Percentiles rank a stretch among this genome's conserved stretches.
Evolutionary conservation across 352 stramenopile genomes (phyloP).

Genomic region (Saprolegnia diclina): DNA sequence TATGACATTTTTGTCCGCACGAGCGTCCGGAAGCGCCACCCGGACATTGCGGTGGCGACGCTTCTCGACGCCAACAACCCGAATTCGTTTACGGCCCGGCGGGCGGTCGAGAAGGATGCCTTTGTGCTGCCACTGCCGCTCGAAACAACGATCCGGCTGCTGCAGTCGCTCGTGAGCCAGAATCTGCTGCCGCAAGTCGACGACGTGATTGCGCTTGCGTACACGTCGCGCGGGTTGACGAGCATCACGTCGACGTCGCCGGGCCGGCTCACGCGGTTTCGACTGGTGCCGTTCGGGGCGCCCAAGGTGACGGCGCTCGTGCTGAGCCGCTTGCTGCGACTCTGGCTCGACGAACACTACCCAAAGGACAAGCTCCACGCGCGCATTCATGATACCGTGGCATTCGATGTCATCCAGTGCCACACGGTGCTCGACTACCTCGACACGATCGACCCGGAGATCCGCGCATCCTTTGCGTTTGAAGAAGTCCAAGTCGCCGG

Average conservation of each 20-base stretch:
- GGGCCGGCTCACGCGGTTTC: neutral
- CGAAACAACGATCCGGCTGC: slow-evolving; percentile 47
- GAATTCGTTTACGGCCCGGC: slow-evolving; percentile 29
- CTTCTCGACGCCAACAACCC: slow-evolving; percentile 52
- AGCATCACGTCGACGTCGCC: slow-evolving; percentile 23
- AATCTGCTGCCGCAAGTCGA: slow-evolving; percentile 58
- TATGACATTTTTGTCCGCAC: slow-evolving; percentile 78
- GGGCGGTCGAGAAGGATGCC: slow-evolving; percentile 40
- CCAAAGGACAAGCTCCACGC: slow-evolving; percentile 39
- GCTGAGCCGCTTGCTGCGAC: neutral
- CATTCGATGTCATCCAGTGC: slow-evolving; percentile 68
- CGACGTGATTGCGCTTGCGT: slow-evolving; percentile 51
- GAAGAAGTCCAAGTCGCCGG: slow-evolving; percentile 50
- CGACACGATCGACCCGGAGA: slow-evolving; percentile 55
- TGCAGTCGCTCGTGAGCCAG: slow-evolving; percentile 70
- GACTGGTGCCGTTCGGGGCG: neutral
- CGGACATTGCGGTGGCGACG: slow-evolving; percentile 64
- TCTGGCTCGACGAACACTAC: slow-evolving; percentile 41
- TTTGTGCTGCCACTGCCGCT: slow-evolving; percentile 59
- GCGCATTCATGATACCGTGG: slow-evolving; percentile 32
- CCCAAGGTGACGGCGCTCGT: slow-evolving; percentile 25
- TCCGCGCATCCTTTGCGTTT: slow-evolving; percentile 75
- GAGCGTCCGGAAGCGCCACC: slow-evolving; percentile 79
- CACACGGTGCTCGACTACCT: slow-evolving; percentile 74
- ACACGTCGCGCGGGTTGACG: slow-evolving; percentile 45